Percentiles rank a stretch among this genome's conserved stretches.
phyloP scores from a whole-genome alignment of 2,329 filamentous ascomycete genomes.

The Arthrobotrys musiformis region DNA sequence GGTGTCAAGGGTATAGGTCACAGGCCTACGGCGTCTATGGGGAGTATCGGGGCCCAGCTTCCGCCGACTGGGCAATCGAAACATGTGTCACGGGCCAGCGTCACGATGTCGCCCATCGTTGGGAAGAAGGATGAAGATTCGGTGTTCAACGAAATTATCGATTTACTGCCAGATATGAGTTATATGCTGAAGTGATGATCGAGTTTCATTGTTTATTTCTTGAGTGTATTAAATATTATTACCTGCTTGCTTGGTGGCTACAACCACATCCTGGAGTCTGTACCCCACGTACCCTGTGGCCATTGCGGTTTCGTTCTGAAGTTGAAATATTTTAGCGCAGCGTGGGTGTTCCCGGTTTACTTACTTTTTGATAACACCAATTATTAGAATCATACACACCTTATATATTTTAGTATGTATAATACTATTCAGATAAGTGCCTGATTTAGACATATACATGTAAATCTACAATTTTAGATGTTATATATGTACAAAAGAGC shows the following conservation, averaged over 20 bases:
- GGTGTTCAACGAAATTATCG: slow-evolving; percentile 42
- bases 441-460: neutral
- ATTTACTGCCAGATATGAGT: slow-evolving; percentile 44
- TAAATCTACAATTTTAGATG: slow-evolving; percentile 39
- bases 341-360: neutral
- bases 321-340: slow-evolving; percentile 17
- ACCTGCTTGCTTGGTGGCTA: neutral
- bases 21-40: slow-evolving; percentile 33
- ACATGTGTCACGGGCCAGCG: slow-evolving; percentile 26
- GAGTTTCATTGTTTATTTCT: slow-evolving; percentile 22
- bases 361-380: neutral
- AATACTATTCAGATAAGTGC: too few relatives aligned
- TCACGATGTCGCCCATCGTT: slow-evolving; percentile 49
- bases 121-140: slow-evolving; percentile 46
- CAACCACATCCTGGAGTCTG: too few relatives aligned
- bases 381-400: neutral
- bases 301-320: neutral
- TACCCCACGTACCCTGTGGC: neutral
- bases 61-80: neutral
- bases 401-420: neutral
- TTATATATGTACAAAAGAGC: slow-evolving; percentile 30
- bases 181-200: slow-evolving; percentile 46
- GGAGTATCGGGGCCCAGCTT: slow-evolving; percentile 14
- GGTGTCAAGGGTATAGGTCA: slow-evolving; percentile 16
- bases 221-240: slow-evolving; percentile 41